Evolutionary conservation across 1,284 basidiomycete species (phyloP).

Genomic region (Tilletia caries): DNA sequence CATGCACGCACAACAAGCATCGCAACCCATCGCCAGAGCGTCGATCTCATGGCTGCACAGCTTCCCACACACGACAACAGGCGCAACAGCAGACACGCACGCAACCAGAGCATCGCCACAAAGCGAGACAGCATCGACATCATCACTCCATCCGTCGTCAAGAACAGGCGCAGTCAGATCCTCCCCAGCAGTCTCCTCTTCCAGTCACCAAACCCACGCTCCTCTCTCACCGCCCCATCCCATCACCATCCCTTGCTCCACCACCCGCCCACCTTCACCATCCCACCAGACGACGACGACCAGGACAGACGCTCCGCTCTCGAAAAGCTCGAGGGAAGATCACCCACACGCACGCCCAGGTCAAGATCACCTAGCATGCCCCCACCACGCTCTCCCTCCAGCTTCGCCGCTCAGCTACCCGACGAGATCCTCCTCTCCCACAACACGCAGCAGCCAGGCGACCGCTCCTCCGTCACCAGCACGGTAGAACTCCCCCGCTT

Average conservation of each 20-base stretch:
- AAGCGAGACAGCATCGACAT: conserved; percentile 48
- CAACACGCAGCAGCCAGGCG: conserved; percentile 1
- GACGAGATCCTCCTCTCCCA: no score
- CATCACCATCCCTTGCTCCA: conserved; percentile 14
- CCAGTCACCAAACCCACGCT: conserved; percentile 18
- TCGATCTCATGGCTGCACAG: conserved; percentile 26
- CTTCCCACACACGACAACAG: conserved; percentile 22
- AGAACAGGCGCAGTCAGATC: conserved; percentile 31
- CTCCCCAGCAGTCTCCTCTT: conserved; percentile 38
- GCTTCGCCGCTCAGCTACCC: conserved; percentile 20
- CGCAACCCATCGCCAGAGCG: conserved; percentile 14
- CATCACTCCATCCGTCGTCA: conserved; percentile 19
- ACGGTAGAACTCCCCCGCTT: conserved; percentile 41
- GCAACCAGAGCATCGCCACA: conserved; percentile 38
- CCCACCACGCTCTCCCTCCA: not conserved
- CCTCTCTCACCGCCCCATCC: not conserved
- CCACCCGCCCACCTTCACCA: no score
- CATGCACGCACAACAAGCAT: not conserved
- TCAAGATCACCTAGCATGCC: not conserved
- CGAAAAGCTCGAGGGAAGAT: conserved; percentile 44
- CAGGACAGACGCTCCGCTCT: conserved; percentile 37
- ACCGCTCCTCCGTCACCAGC: not conserved
- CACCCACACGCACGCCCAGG: not conserved
- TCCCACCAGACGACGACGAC: conserved; percentile 23
- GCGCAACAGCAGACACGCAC: conserved; percentile 26